phyloP scores from a whole-genome alignment of 331 rosid species.

The Malus hybrid region DNA sequence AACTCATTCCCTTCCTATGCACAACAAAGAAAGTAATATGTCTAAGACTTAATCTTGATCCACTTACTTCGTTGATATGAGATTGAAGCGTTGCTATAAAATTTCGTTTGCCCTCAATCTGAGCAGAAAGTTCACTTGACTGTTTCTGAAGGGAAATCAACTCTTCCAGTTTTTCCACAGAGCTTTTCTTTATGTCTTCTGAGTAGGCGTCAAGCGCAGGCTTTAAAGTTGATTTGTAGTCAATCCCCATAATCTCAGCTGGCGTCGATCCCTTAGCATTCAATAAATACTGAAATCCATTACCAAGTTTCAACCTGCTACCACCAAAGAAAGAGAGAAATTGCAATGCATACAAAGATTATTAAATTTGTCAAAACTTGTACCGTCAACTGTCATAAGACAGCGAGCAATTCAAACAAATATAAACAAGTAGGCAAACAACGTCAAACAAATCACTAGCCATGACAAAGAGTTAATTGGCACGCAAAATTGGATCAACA shows the following conservation, averaged over 20 bases:
- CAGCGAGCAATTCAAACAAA: neutral
- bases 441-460: neutral
- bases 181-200: slow-evolving; percentile 52
- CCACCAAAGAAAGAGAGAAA: neutral
- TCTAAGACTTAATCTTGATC: neutral
- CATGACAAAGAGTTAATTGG: neutral
- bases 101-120: slow-evolving; percentile 55
- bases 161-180: slow-evolving; percentile 62
- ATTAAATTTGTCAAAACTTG: neutral
- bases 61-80: slow-evolving; percentile 51
- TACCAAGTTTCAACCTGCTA: slow-evolving; percentile 69
- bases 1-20: neutral
- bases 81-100: slow-evolving; percentile 36
- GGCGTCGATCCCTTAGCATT: slow-evolving; percentile 67
- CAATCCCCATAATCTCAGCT: slow-evolving; percentile 76
- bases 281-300: slow-evolving; percentile 54
- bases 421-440: neutral
- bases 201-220: slow-evolving; percentile 50
- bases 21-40: too few relatives aligned
- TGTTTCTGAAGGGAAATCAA: slow-evolving; percentile 48
- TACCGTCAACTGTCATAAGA: neutral
- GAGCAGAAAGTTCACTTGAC: slow-evolving; percentile 42
- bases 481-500: neutral
- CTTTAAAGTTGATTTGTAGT: slow-evolving; percentile 52
- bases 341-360: neutral